These are phyloP conservation scores for Gnaphalium uliginosum DNA, from an alignment of 129 eudicot species.

Conservation along the genomic window DNA sequence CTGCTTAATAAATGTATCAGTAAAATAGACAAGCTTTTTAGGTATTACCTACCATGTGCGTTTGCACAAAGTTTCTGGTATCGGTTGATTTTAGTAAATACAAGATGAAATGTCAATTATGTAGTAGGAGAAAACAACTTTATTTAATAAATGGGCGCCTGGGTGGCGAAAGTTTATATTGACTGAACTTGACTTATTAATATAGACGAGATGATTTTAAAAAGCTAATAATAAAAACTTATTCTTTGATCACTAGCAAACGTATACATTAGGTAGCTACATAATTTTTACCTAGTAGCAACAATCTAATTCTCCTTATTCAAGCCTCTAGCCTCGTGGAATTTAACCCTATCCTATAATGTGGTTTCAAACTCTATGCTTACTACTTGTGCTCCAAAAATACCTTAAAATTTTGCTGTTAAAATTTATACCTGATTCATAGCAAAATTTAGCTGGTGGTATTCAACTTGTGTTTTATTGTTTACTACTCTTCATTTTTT, in stretches of 20 bases:
- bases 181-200: no score
- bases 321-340: not conserved
- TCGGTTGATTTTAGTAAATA: not conserved
- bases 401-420: not conserved
- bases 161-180: not conserved
- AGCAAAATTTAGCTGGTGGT: not conserved
- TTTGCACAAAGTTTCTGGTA: not conserved
- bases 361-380: not conserved
- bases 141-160: not conserved
- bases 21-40: not conserved
- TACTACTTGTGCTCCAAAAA: not conserved
- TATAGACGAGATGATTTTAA: not conserved
- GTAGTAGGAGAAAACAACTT: not conserved
- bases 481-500: not conserved
- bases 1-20: not conserved
- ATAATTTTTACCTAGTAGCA: not conserved
- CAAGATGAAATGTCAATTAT: not conserved
- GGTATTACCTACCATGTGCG: not conserved
- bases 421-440: no score
- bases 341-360: not conserved
- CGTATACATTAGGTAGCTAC: conserved; percentile 1
- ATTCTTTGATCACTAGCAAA: not conserved
- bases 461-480: not conserved
- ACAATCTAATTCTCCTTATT: no score
- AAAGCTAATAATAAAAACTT: not conserved